Conservation (phyloP, 2,329 filamentous ascomycete species). For the Colletotrichum karsti region DNA sequence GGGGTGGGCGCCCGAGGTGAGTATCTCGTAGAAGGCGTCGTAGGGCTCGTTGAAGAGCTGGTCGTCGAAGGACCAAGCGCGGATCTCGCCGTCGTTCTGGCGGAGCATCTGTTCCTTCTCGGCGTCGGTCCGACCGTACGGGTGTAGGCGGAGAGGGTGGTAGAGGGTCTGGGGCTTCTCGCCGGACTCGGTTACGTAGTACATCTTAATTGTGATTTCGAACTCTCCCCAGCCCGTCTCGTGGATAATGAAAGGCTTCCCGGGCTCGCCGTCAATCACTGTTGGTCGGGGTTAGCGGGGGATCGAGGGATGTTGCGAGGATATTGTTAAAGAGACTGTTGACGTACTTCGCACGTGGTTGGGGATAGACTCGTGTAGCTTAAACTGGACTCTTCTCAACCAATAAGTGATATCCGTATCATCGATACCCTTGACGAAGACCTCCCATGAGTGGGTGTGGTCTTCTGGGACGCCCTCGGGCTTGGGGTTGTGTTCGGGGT, state of each 20-base stretch:
- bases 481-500: constrained; percentile 80
- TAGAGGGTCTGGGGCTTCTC: constrained; percentile 98
- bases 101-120: constrained; percentile 68
- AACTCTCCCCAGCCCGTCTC: constrained; percentile 99
- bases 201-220: constrained; percentile 93
- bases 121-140: constrained; percentile 84
- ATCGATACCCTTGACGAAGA: constrained; percentile 91
- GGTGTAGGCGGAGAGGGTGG: constrained; percentile 90
- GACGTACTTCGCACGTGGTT: constrained; percentile 83
- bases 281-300: constrained; percentile 28
- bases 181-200: constrained; percentile 85
- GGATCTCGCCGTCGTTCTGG: constrained; percentile 69
- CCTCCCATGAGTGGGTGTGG: constrained; percentile 96
- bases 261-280: constrained; percentile 76
- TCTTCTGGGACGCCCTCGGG: constrained; percentile 82
- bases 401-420: constrained; percentile 93
- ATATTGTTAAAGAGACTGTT: too few relatives aligned
- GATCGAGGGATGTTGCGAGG: neutral
- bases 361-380: constrained; percentile 95
- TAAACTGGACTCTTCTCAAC: constrained; percentile 97
- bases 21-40: constrained; percentile 86
- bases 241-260: constrained; percentile 80
- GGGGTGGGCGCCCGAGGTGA: constrained; percentile 77
- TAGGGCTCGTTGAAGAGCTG: constrained; percentile 98
- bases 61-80: constrained; percentile 88